A percentile compares a stretch with the other conserved stretches of the same genome.
Conservation (phyloP, 495 filamentous ascomycete genomes). For the Podospora conica region DNA sequence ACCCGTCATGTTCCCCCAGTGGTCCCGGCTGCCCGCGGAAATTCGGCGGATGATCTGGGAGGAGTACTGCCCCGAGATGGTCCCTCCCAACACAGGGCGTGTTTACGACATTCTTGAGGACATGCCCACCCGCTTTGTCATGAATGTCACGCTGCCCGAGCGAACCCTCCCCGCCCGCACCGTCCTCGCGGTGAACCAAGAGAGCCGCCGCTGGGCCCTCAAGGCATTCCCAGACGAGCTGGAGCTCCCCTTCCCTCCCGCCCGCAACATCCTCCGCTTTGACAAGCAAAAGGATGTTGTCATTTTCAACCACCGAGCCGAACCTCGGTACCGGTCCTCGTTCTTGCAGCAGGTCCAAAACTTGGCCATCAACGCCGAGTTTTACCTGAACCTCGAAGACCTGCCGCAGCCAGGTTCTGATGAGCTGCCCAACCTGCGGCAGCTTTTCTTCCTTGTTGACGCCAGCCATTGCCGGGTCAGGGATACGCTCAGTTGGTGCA, state of each 20-base stretch:
- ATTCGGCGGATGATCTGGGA: constrained; percentile 38
- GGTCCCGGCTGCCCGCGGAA: constrained; percentile 33
- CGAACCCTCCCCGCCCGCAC: constrained; percentile 28
- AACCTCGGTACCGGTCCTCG: not conserved
- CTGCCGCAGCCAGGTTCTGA: not conserved
- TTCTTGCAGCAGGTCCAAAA: not conserved
- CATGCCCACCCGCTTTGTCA: not conserved
- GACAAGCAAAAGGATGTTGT: constrained; percentile 30
- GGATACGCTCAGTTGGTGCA: constrained; percentile 24
- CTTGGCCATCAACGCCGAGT: not conserved
- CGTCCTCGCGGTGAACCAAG: constrained; percentile 26
- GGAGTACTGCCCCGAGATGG: constrained; percentile 32
- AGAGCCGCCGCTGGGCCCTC: constrained; percentile 32
- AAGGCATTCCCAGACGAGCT: constrained; percentile 31
- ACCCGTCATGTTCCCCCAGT: constrained; percentile 33
- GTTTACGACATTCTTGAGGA: constrained; percentile 16
- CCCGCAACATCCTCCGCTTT: constrained; percentile 23
- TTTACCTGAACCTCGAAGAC: not conserved
- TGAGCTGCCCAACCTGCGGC: constrained; percentile 11
- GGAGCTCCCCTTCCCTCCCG: constrained; percentile 7
- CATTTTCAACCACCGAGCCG: not conserved
- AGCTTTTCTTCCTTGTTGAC: constrained; percentile 11
- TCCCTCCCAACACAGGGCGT: constrained; percentile 25
- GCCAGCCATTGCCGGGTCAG: not conserved
- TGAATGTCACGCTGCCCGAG: not conserved